phyloP scores from a whole-genome alignment of 148 eudicot species.

The Silene latifolia region DNA sequence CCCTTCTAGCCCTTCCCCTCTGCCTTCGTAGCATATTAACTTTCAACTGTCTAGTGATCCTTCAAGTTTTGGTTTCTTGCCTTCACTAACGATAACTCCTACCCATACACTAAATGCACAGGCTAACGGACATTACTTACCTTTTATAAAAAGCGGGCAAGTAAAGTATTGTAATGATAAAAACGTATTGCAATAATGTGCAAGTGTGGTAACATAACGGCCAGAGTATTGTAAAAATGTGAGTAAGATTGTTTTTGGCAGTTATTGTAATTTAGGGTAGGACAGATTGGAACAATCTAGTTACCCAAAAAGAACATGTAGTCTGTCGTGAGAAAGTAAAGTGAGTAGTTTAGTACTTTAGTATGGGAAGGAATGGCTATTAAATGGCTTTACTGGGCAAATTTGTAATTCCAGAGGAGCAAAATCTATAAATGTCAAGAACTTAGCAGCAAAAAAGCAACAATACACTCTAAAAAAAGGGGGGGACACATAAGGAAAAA shows the following conservation, averaged over 20 bases:
- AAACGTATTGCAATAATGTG: no score
- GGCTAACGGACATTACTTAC: no score
- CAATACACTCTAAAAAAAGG: not conserved
- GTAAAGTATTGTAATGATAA: no score
- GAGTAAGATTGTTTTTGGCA: not conserved
- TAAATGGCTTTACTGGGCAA: not conserved
- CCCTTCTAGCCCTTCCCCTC: no score
- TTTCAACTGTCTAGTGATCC: no score
- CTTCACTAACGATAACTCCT: no score
- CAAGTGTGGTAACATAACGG: no score
- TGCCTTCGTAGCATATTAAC: no score
- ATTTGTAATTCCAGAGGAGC: not conserved
- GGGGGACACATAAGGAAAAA: not conserved
- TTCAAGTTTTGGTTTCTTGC: no score
- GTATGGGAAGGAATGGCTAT: not conserved
- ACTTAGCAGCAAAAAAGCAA: slow-evolving; percentile 3
- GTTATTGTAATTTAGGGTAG: not conserved
- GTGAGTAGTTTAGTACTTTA: not conserved
- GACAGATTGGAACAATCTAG: not conserved
- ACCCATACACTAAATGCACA: no score
- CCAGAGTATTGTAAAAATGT: no score
- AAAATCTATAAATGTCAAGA: not conserved
- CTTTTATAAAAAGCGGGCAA: no score
- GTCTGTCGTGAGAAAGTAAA: not conserved
- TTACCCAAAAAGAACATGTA: not conserved